These are phyloP conservation scores for Petunia axillaris DNA, from an alignment of 257 asterid genomes.

Conservation along the genomic window DNA sequence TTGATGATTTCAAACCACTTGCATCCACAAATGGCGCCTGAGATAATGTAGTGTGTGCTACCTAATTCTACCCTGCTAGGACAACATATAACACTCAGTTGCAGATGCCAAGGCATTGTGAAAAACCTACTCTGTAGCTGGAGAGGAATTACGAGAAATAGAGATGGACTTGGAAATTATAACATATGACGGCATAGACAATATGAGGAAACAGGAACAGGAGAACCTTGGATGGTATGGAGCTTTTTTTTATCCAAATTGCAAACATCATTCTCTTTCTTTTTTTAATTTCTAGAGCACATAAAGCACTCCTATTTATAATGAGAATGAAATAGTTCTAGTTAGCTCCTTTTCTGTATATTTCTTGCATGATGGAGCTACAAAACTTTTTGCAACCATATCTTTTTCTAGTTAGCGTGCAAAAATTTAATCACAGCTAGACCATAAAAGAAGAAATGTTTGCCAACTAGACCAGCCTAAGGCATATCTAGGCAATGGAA, in stretches of 20 bases:
- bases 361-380: not conserved
- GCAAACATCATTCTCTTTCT: not conserved
- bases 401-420: not conserved
- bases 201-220: not conserved
- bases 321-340: not conserved
- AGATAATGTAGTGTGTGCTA: conserved; percentile 4
- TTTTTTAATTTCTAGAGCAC: not conserved
- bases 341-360: not conserved
- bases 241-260: not conserved
- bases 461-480: conserved; percentile 16
- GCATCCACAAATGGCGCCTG: not conserved
- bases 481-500: not conserved
- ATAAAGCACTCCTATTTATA: conserved; percentile 2
- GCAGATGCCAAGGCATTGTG: not conserved
- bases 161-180: not conserved
- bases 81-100: conserved; percentile 9
- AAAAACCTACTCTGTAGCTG: not conserved
- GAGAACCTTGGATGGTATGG: not conserved
- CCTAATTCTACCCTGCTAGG: conserved; percentile 9
- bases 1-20: not conserved
- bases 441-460: not conserved
- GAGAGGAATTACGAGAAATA: not conserved
- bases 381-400: not conserved
- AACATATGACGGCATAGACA: not conserved
- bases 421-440: not conserved